A percentile compares a stretch with the other conserved stretches of the same genome.
Evolutionary conservation across 1,284 basidiomycete species (phyloP).

Genomic region (Ganoderma lingzhi): DNA sequence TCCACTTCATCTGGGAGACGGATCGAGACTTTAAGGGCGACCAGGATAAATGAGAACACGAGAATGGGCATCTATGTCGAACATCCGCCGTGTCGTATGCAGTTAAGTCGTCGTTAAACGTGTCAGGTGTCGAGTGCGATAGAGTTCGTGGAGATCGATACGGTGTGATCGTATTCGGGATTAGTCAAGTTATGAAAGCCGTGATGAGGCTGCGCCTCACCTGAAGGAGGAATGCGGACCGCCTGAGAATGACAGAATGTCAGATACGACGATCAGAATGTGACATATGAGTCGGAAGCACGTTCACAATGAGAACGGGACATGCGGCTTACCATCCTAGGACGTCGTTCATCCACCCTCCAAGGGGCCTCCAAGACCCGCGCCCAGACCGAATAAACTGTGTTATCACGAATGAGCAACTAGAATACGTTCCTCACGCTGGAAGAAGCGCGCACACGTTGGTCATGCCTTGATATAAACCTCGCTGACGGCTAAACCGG

Average conservation of each 20-base stretch:
- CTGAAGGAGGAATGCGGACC: slow-evolving; percentile 74
- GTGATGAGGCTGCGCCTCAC: slow-evolving; percentile 43
- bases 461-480: slow-evolving; percentile 88
- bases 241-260: slow-evolving; percentile 51
- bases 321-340: slow-evolving; percentile 77
- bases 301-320: slow-evolving; percentile 11
- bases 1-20: slow-evolving; percentile 66
- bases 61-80: slow-evolving; percentile 74
- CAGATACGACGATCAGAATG: slow-evolving; percentile 30
- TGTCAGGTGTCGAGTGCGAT: slow-evolving; percentile 27
- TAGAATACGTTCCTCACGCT: slow-evolving; percentile 17
- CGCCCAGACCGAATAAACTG: slow-evolving; percentile 80
- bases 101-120: slow-evolving; percentile 13
- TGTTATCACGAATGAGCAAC: slow-evolving; percentile 24
- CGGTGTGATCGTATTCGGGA: slow-evolving; percentile 26
- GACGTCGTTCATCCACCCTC: slow-evolving; percentile 85
- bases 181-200: slow-evolving; percentile 24
- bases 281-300: slow-evolving; percentile 24
- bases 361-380: slow-evolving; percentile 88
- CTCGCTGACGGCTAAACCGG: slow-evolving; percentile 75
- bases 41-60: slow-evolving; percentile 70
- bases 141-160: slow-evolving; percentile 28
- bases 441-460: slow-evolving; percentile 69
- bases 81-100: slow-evolving; percentile 3
- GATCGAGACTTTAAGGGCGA: slow-evolving; percentile 80